Evolutionary conservation across 2,329 filamentous ascomycete genomes (phyloP).

Genomic region (Penicillium palitans): DNA sequence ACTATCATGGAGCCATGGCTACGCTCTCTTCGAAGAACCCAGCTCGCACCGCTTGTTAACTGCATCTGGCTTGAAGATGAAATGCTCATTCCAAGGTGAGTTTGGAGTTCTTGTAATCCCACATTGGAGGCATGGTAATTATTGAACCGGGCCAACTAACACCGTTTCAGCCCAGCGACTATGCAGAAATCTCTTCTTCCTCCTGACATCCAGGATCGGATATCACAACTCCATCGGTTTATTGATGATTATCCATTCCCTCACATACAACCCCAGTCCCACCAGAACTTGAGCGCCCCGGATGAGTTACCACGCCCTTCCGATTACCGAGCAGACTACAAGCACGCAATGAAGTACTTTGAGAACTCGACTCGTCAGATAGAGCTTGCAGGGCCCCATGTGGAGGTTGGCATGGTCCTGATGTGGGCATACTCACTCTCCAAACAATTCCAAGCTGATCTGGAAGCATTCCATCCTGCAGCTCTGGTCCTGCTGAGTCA

Average conservation of each 20-base stretch:
- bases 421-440: conserved; percentile 22
- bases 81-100: conserved; percentile 17
- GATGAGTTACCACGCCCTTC: neutral
- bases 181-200: conserved; percentile 20
- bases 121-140: neutral
- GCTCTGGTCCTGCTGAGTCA: conserved; percentile 20
- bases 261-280: neutral
- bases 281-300: neutral
- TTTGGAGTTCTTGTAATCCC: neutral
- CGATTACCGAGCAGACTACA: conserved; percentile 17
- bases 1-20: conserved; percentile 22
- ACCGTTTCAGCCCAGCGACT: conserved; percentile 2
- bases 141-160: neutral
- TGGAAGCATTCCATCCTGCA: conserved; percentile 15
- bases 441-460: conserved; percentile 16
- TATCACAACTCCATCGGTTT: conserved; percentile 15
- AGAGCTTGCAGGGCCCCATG: conserved; percentile 19
- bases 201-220: conserved; percentile 16
- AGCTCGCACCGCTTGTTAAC: conserved; percentile 20
- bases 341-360: conserved; percentile 8
- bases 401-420: conserved; percentile 22
- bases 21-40: conserved; percentile 12
- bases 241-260: conserved; percentile 20
- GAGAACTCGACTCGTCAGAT: conserved; percentile 15
- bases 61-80: conserved; percentile 16